Percentiles rank a stretch among this genome's conserved stretches.
These are phyloP conservation scores for Hypoxylon sp. DNA, from an alignment of 2,329 filamentous ascomycete genomes.

Conservation along the genomic window DNA sequence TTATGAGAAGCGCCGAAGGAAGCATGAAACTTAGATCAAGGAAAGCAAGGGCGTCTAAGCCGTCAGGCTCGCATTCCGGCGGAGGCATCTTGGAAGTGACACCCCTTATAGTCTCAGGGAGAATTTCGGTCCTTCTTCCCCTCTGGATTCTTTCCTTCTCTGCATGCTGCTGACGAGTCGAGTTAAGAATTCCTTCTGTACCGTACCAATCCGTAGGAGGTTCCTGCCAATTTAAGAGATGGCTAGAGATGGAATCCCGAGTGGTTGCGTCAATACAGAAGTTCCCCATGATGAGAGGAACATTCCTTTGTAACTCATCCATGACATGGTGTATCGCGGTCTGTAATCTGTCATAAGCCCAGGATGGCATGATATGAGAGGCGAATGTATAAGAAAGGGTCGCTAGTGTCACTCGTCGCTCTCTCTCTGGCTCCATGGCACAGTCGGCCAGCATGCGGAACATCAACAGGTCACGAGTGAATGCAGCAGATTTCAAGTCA, in stretches of 20 bases:
- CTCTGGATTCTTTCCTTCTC: not conserved
- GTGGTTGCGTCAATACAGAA: slow-evolving; percentile 6
- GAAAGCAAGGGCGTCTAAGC: not conserved
- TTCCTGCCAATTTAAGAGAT: slow-evolving; percentile 6
- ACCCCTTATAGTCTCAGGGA: not conserved
- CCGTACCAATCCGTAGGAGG: not conserved
- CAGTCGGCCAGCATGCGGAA: slow-evolving; percentile 7
- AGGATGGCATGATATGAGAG: slow-evolving; percentile 2
- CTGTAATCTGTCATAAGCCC: slow-evolving; percentile 4
- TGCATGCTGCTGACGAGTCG: not conserved
- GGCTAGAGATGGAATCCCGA: not conserved
- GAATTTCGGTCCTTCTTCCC: not conserved
- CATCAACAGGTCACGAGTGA: slow-evolving; percentile 11
- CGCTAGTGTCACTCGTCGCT: not conserved
- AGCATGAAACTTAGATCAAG: slow-evolving; percentile 10
- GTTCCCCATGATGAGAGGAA: not conserved
- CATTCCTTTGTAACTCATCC: not conserved
- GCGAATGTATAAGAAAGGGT: slow-evolving; percentile 8
- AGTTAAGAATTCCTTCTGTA: not conserved
- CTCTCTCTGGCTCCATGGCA: not conserved
- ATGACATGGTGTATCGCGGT: not conserved
- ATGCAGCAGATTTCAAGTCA: not conserved
- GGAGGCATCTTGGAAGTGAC: not conserved
- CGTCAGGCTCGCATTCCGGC: not conserved
- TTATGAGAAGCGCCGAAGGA: not conserved